Conservation (phyloP, 2,329 filamentous ascomycete genomes). For the Pseudogymnoascus verrucosus region DNA sequence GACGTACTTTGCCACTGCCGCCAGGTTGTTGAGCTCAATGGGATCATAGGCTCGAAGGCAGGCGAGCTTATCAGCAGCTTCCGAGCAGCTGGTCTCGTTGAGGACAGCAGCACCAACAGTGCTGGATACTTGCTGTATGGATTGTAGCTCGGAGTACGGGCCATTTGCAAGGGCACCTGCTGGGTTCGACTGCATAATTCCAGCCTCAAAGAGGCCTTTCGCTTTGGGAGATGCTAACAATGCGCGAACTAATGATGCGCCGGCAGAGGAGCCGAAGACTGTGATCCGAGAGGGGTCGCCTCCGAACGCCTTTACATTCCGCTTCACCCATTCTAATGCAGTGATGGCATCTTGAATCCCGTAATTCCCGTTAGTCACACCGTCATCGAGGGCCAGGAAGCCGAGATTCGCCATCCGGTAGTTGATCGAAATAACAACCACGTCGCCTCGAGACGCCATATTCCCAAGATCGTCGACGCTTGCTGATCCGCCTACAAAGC, state of each 20-base stretch:
- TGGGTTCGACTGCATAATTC: conserved; percentile 19
- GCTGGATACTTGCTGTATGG: background rate
- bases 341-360: conserved; percentile 10
- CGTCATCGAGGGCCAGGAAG: conserved; percentile 41
- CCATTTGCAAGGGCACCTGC: conserved; percentile 18
- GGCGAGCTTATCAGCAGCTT: conserved; percentile 16
- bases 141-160: background rate
- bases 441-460: conserved; percentile 23
- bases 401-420: conserved; percentile 23
- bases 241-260: conserved; percentile 41
- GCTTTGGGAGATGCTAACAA: conserved; percentile 36
- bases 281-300: conserved; percentile 39
- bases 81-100: conserved; percentile 15
- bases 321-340: conserved; percentile 36
- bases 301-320: conserved; percentile 37
- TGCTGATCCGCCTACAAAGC: conserved; percentile 27
- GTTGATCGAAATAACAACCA: conserved; percentile 24
- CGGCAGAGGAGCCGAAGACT: conserved; percentile 43
- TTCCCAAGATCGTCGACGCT: conserved; percentile 24
- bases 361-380: conserved; percentile 36
- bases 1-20: background rate
- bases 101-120: conserved; percentile 14
- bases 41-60: conserved; percentile 17
- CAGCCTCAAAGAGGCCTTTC: conserved; percentile 17
- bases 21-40: conserved; percentile 9